These are phyloP conservation scores for Apiotrichum laibachii DNA, from an alignment of 1,284 basidiomycete species.

Conservation along the genomic window DNA sequence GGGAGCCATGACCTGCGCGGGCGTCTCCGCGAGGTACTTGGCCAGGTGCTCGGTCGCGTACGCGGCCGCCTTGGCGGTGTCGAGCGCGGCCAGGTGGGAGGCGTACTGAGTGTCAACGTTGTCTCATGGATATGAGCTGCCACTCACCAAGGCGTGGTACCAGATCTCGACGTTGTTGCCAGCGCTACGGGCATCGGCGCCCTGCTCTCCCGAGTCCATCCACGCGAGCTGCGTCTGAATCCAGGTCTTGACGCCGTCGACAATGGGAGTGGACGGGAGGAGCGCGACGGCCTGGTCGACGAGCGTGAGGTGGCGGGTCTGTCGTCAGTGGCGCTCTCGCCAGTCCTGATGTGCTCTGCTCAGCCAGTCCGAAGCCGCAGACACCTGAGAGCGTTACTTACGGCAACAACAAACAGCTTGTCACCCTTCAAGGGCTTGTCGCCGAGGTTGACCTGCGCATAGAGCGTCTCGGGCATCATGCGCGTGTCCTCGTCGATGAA, in stretches of 20 bases:
- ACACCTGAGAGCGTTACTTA: conserved; percentile 13
- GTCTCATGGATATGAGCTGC: neutral
- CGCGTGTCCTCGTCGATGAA: conserved; percentile 34
- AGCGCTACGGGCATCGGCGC: conserved; percentile 20
- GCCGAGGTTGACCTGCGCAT: conserved; percentile 33
- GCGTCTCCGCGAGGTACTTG: neutral
- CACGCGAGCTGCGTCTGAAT: conserved; percentile 30
- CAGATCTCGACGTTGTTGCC: conserved; percentile 35
- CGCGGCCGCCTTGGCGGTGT: conserved; percentile 10
- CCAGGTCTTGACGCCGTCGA: conserved; percentile 24
- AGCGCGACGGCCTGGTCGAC: conserved; percentile 29
- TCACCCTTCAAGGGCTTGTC: conserved; percentile 26
- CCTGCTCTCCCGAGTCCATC: conserved; percentile 32
- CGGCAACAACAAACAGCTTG: conserved; percentile 35
- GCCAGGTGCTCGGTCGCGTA: conserved; percentile 16
- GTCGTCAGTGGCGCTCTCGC: neutral
- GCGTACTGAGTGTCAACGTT: conserved; percentile 18
- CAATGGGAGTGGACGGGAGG: conserved; percentile 8
- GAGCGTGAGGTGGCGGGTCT: conserved; percentile 37
- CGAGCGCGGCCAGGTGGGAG: conserved; percentile 25
- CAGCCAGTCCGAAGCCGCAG: too few relatives aligned
- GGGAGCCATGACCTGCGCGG: conserved; percentile 22
- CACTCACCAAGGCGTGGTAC: conserved; percentile 38
- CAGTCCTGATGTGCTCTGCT: too few relatives aligned
- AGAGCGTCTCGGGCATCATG: conserved; percentile 37